These are phyloP conservation scores for Singerocomus inundabilis DNA, from an alignment of 1,284 basidiomycete genomes.

Conservation along the genomic window DNA sequence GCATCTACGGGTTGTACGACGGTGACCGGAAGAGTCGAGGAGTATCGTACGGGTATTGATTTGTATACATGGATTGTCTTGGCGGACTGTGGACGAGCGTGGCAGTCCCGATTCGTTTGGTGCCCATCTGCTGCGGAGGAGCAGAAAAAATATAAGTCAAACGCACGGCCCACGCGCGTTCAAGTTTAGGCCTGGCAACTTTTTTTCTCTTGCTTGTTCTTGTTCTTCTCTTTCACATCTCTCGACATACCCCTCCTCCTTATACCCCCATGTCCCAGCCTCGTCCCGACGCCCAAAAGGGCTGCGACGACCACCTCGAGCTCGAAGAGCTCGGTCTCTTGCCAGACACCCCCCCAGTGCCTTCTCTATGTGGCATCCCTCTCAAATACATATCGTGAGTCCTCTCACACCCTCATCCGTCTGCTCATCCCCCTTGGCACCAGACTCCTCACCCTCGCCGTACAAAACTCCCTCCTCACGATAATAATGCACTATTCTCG, in stretches of 20 bases:
- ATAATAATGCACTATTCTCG: conserved; percentile 97
- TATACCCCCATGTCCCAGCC: conserved; percentile 34
- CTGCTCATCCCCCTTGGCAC: conserved; percentile 73
- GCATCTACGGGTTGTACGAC: conserved; percentile 73
- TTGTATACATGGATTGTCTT: conserved; percentile 32
- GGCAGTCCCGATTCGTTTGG: no score
- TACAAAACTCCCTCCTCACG: conserved; percentile 94
- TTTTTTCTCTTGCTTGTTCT: conserved; percentile 1
- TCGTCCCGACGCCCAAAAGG: conserved; percentile 31
- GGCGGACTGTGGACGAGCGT: no score
- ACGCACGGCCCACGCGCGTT: not conserved
- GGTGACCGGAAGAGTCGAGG: conserved; percentile 56
- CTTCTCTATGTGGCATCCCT: conserved; percentile 57
- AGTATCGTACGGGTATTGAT: conserved; percentile 29
- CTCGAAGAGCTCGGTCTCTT: conserved; percentile 53
- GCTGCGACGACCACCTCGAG: conserved; percentile 40
- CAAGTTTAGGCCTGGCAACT: conserved; percentile 5
- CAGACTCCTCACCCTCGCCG: conserved; percentile 88
- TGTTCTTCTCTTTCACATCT: not conserved
- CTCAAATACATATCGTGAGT: conserved; percentile 66
- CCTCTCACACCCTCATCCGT: not conserved
- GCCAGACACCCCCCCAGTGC: conserved; percentile 39
- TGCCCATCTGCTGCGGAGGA: conserved; percentile 24
- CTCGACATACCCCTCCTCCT: conserved; percentile 3
- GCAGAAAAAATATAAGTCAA: conserved; percentile 17